phyloP scores from a whole-genome alignment of 208 protist genomes.

The Naegleria lovaniensis region DNA sequence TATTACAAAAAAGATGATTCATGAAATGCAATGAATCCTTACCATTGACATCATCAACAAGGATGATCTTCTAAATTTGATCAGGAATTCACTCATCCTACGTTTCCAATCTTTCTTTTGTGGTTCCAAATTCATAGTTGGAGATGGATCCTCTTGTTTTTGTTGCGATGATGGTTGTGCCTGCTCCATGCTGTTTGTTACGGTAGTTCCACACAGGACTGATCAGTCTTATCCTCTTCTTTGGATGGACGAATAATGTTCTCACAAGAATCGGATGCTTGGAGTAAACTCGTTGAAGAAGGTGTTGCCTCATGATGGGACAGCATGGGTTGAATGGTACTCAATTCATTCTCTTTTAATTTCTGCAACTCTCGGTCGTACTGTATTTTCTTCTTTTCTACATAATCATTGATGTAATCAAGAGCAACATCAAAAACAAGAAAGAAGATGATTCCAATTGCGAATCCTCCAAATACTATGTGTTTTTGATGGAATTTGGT shows the following conservation, averaged over 20 bases:
- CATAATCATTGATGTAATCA: conserved; percentile 3
- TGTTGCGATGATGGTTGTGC: background rate
- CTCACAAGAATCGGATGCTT: background rate
- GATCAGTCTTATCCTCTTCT: background rate
- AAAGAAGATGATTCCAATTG: background rate
- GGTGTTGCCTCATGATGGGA: too few relatives aligned
- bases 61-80: background rate
- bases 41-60: background rate
- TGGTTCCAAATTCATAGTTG: background rate
- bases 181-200: background rate
- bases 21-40: background rate
- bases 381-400: conserved; percentile 4
- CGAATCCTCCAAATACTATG: background rate
- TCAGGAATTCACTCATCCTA: background rate
- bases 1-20: background rate
- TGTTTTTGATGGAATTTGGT: too few relatives aligned
- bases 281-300: background rate
- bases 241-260: background rate
- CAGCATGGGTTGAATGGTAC: background rate
- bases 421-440: background rate
- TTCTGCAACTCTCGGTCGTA: background rate
- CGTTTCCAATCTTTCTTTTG: background rate
- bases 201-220: background rate
- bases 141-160: background rate
- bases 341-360: background rate